These are phyloP conservation scores for Cladosporium sp. DNA, from an alignment of 2,329 filamentous ascomycete species.

Conservation along the genomic window DNA sequence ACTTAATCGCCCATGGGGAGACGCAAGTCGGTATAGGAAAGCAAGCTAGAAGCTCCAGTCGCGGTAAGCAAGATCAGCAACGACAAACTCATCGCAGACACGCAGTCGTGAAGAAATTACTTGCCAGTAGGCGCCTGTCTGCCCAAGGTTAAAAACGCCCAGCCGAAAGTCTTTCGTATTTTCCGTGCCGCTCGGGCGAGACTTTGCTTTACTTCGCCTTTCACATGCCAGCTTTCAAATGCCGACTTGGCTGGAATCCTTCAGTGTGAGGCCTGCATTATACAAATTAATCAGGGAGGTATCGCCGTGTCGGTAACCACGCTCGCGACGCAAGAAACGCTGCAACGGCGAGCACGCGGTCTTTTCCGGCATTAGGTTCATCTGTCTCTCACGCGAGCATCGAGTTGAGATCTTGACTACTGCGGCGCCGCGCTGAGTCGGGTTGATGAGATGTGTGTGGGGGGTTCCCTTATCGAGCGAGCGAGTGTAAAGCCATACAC, in stretches of 20 bases:
- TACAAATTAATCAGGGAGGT: neutral
- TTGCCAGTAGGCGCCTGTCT: neutral
- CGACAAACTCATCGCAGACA: neutral
- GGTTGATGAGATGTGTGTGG: neutral
- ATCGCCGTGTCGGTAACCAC: too few relatives aligned
- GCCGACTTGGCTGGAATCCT: neutral
- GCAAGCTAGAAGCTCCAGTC: neutral
- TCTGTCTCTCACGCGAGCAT: neutral
- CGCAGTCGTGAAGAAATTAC: neutral
- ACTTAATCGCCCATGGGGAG: constrained; percentile 13
- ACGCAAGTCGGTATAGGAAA: neutral
- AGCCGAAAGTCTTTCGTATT: neutral
- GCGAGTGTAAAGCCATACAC: neutral
- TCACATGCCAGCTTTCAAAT: constrained; percentile 6
- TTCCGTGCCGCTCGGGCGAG: constrained; percentile 7
- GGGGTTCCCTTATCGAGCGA: neutral
- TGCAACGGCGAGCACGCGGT: neutral
- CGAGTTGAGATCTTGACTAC: neutral
- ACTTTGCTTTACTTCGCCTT: neutral
- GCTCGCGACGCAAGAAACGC: too few relatives aligned
- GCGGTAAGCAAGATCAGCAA: constrained; percentile 3
- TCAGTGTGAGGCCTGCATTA: too few relatives aligned
- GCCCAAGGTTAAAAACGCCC: neutral
- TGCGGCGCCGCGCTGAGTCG: neutral
- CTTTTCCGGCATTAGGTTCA: constrained; percentile 2